Percentiles rank a stretch among this genome's conserved stretches.
phyloP scores from a whole-genome alignment of 345 rosid species.

The Chamaenerion angustifolium region DNA sequence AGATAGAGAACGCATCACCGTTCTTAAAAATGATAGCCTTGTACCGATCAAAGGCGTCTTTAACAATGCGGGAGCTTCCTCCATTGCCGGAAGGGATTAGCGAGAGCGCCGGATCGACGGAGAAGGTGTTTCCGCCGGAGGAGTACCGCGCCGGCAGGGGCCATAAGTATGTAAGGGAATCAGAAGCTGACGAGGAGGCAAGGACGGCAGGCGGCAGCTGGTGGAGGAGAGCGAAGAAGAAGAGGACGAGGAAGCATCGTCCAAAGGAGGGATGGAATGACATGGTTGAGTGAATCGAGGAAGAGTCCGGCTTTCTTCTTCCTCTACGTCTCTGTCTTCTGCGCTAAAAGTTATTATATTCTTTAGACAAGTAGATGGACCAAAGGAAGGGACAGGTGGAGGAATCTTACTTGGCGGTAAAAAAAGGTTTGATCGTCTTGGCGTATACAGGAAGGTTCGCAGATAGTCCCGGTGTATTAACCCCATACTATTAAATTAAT shows the following conservation, averaged over 20 bases:
- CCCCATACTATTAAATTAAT: too few relatives aligned
- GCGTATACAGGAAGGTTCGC: too few relatives aligned
- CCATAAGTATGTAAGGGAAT: conserved; percentile 49
- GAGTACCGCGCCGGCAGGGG: conserved; percentile 63
- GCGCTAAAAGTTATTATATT: too few relatives aligned
- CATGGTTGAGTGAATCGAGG: conserved; percentile 1
- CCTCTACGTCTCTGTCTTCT: too few relatives aligned
- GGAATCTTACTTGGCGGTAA: too few relatives aligned
- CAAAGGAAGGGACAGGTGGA: too few relatives aligned
- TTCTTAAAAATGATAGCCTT: conserved; percentile 50
- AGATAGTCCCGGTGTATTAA: too few relatives aligned
- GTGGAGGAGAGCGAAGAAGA: conserved; percentile 9
- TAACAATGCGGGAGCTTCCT: conserved; percentile 34
- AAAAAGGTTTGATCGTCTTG: too few relatives aligned
- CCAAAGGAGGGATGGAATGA: background rate
- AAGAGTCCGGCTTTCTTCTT: too few relatives aligned
- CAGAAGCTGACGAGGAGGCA: conserved; percentile 7
- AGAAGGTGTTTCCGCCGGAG: conserved; percentile 42
- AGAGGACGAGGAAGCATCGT: background rate
- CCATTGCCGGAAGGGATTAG: conserved; percentile 40
- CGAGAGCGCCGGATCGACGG: conserved; percentile 50
- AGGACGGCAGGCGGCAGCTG: background rate
- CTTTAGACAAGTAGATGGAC: too few relatives aligned
- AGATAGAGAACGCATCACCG: conserved; percentile 12
- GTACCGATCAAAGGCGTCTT: conserved; percentile 63